These are phyloP conservation scores for Plasmodium reichenowi DNA, from an alignment of 169 alveolate species.

Conservation along the genomic window DNA sequence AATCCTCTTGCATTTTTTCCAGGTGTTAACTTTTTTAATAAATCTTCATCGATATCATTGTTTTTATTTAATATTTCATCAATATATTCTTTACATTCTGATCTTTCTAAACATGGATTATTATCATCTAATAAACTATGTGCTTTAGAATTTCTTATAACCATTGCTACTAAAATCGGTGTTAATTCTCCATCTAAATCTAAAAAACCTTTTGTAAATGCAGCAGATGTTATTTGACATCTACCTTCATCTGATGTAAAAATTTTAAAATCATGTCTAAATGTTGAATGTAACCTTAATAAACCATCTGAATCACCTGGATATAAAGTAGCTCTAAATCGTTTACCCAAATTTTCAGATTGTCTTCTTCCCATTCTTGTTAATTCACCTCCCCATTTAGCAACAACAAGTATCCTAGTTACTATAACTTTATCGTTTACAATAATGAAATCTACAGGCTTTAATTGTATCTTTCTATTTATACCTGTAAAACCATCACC, in stretches of 20 bases:
- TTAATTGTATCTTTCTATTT: constrained; percentile 95
- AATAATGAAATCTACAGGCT: constrained; percentile 86
- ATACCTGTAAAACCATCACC: constrained; percentile 97
- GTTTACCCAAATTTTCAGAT: constrained; percentile 93
- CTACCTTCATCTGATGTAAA: constrained; percentile 98
- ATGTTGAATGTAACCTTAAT: constrained; percentile 97
- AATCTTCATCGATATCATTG: constrained; percentile 60
- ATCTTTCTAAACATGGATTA: constrained; percentile 79
- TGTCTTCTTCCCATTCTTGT: constrained; percentile 95
- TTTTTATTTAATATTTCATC: constrained; percentile 42
- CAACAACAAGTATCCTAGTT: constrained; percentile 92
- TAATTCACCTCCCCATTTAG: constrained; percentile 99
- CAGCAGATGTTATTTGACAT: constrained; percentile 98
- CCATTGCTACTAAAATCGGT: constrained; percentile 96
- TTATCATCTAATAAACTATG: constrained; percentile 84
- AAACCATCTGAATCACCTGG: constrained; percentile 95
- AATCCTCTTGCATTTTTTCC: constrained; percentile 64
- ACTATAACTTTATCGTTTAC: constrained; percentile 76
- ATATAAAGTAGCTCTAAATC: constrained; percentile 91
- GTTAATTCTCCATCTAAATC: constrained; percentile 97
- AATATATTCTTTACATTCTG: constrained; percentile 76
- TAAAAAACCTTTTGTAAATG: constrained; percentile 97
- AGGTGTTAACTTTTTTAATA: constrained; percentile 62
- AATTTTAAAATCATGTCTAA: constrained; percentile 98
- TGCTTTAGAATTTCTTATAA: constrained; percentile 86